A percentile compares a stretch with the other conserved stretches of the same genome.
Conservation (phyloP, 179 eudicot genomes). For the Vitellaria paradoxa region DNA sequence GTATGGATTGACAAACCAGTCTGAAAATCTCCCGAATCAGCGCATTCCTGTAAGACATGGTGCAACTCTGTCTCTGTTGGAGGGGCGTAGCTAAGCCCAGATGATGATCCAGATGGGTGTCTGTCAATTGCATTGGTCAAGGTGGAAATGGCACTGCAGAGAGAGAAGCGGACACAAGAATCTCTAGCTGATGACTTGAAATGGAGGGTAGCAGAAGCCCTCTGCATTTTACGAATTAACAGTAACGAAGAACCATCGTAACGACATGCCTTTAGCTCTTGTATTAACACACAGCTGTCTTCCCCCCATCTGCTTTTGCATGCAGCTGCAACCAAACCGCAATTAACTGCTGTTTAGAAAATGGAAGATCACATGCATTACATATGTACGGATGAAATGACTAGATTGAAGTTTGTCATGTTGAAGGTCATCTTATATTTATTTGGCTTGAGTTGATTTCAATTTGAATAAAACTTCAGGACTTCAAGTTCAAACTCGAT, state of each 20-base stretch:
- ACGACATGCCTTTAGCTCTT: no score
- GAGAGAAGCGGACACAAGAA: neutral
- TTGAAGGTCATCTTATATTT: no score
- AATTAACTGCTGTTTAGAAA: no score
- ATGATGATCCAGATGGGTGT: neutral
- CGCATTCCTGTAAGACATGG: constrained; percentile 15
- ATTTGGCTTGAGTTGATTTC: no score
- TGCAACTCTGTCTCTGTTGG: neutral
- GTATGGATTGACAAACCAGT: constrained; percentile 20
- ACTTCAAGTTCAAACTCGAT: no score
- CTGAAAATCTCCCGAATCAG: constrained; percentile 19
- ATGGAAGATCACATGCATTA: no score
- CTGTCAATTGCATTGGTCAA: neutral
- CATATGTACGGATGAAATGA: no score
- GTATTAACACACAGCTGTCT: no score
- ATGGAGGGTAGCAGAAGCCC: neutral
- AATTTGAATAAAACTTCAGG: no score
- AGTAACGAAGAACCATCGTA: neutral
- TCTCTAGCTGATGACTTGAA: neutral
- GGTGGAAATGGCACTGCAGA: neutral
- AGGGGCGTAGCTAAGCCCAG: neutral
- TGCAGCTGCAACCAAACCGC: no score
- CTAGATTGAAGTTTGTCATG: no score
- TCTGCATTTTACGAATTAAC: neutral
- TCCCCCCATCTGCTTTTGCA: no score